These are phyloP conservation scores for Acidomyces sp. DNA, from an alignment of 495 filamentous ascomycete genomes.

Conservation along the genomic window DNA sequence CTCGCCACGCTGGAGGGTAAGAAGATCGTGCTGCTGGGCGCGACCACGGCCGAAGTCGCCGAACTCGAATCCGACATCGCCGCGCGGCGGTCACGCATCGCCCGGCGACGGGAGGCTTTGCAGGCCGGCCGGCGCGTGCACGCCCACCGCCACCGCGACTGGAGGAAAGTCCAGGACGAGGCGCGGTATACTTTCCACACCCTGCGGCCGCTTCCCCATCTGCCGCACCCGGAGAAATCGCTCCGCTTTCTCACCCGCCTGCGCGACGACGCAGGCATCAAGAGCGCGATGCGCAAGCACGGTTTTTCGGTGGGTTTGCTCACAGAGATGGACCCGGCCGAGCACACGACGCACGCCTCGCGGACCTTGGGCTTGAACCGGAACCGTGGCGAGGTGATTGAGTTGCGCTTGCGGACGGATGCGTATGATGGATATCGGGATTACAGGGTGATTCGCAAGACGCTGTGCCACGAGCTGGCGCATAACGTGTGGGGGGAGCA, in stretches of 20 bases:
- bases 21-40: constrained; percentile 52
- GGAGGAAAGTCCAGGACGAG: constrained; percentile 40
- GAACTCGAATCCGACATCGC: constrained; percentile 35
- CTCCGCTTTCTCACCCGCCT: constrained; percentile 65
- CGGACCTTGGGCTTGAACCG: constrained; percentile 79
- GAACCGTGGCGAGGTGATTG: constrained; percentile 80
- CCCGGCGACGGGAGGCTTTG: constrained; percentile 30
- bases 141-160: constrained; percentile 27
- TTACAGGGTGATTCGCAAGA: constrained; percentile 79
- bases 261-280: constrained; percentile 72
- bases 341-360: constrained; percentile 66
- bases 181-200: constrained; percentile 67
- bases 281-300: constrained; percentile 66
- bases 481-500: constrained; percentile 80
- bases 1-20: constrained; percentile 40
- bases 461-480: constrained; percentile 87
- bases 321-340: constrained; percentile 86
- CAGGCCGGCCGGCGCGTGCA: constrained; percentile 26
- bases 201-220: constrained; percentile 61
- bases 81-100: constrained; percentile 31
- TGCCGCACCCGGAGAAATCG: constrained; percentile 57
- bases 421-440: constrained; percentile 88
- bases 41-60: constrained; percentile 39
- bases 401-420: constrained; percentile 80
- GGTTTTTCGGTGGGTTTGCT: constrained; percentile 75